phyloP scores from a whole-genome alignment of 2,329 filamentous ascomycete genomes.

The Celoporthe dispersa region DNA sequence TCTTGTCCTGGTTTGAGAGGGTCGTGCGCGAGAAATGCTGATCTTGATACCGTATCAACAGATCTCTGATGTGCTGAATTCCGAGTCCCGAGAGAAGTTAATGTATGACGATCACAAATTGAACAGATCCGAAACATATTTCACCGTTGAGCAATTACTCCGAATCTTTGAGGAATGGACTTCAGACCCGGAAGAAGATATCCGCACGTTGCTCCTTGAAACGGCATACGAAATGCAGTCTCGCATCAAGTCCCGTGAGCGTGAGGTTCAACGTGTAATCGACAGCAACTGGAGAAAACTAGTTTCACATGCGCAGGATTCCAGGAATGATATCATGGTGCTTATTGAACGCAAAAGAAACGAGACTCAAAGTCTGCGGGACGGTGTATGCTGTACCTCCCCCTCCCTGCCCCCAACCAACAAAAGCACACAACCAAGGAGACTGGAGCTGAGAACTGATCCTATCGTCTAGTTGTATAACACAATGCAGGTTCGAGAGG shows the following conservation, averaged over 20 bases:
- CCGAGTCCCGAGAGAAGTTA: not conserved
- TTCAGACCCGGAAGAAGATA: not conserved
- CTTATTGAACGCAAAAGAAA: not conserved
- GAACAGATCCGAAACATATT: not conserved
- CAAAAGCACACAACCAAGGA: not conserved
- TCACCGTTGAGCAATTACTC: not conserved
- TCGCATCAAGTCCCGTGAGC: not conserved
- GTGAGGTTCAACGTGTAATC: not conserved
- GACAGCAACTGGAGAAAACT: not conserved
- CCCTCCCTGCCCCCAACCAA: too few species aligned
- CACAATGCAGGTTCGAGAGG: not conserved
- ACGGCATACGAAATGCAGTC: not conserved
- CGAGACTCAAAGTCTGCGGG: not conserved
- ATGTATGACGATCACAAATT: not conserved
- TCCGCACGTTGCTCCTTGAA: not conserved
- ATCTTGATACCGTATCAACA: not conserved
- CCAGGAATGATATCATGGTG: not conserved
- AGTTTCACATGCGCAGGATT: not conserved
- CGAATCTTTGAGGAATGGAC: not conserved
- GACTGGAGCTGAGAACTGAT: not conserved
- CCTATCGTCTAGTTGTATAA: not conserved
- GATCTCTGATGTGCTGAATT: constrained; percentile 1
- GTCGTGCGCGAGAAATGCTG: not conserved
- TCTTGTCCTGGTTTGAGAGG: not conserved
- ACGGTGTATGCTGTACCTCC: not conserved